Base-by-base conservation (phyloP, 257 asterid genomes). In the Solanum tarijense region DNA sequence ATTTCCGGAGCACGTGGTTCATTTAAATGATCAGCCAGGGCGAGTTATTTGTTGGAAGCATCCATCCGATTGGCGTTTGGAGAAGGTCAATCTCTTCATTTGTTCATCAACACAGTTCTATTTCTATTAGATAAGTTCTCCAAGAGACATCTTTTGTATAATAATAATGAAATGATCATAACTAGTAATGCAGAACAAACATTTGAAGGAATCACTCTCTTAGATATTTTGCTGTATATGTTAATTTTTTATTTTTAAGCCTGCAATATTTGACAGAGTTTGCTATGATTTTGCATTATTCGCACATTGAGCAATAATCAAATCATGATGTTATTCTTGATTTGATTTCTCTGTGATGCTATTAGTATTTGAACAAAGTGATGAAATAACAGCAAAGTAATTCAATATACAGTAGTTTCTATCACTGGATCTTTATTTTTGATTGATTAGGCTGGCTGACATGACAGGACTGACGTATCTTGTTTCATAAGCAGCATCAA, bases 41-140 rank as follows among this genome's bases (percentile, higher is more conserved):
- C 95, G 92, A 92, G 95, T 90, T 72, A 91, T 96, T 89, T 96
- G 99, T 90, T 96, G 99, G 99, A 94, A 90, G 90, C 99, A 96
- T 92, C 88, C 91, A 34, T 58, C 91, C 68, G 96, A 96, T 89
- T 93, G 94, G 93, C 95, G 58, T 87, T 84, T 87, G 87, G 94
- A 94, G 90, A 90, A 86, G 98, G 98, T 95, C 90, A 71, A 84
- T 93, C 87, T 91, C 90, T 89, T 90, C 88, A 84, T 72, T 90
- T 85, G 29, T 89, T 90, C 89, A 71, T 78, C 84, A 87, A 86
- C 66, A 36, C 41, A 23, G 87, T 91, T 86, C 35, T 41, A 18
- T 48, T 82, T 82, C 69, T 48, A 46, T 48, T 82, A 52, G 85
- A 82, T 82, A 82, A 43, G 39, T 79, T 25, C 38, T 79, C 66